Conservation (phyloP, 352 stramenopile species). For the Pythium sp. region DNA sequence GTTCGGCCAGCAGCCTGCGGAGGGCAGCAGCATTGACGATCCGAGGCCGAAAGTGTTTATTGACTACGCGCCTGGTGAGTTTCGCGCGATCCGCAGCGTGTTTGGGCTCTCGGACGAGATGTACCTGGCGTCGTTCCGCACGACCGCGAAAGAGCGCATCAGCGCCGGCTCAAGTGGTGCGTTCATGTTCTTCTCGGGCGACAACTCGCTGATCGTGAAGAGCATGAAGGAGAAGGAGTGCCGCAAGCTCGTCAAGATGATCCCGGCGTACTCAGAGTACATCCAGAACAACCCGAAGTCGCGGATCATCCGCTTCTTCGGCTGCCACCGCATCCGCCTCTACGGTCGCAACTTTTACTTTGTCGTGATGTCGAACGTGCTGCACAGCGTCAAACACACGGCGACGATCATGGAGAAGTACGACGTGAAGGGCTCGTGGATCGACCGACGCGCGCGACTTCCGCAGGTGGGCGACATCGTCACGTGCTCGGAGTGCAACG, state of each 20-base stretch:
- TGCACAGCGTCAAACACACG: conserved; percentile 57
- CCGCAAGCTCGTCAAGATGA: conserved; percentile 65
- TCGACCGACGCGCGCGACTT: conserved; percentile 51
- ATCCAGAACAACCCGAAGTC: conserved; percentile 55
- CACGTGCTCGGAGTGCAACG: conserved; percentile 67
- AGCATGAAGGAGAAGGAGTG: conserved; percentile 79
- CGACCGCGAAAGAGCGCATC: conserved; percentile 75
- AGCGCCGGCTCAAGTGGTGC: conserved; percentile 71
- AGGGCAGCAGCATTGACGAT: conserved; percentile 26
- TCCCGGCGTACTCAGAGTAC: conserved; percentile 64
- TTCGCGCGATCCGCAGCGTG: conserved; percentile 52
- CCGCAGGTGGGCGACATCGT: conserved; percentile 51
- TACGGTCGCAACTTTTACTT: conserved; percentile 84
- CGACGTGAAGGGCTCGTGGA: conserved; percentile 75
- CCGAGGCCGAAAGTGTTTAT: conserved; percentile 73
- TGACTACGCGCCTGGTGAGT: conserved; percentile 69
- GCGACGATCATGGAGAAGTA: conserved; percentile 70
- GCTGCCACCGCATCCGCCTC: conserved; percentile 74
- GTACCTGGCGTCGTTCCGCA: conserved; percentile 70
- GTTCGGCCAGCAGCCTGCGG: conserved; percentile 22
- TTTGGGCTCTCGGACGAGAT: conserved; percentile 67
- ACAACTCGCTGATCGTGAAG: conserved; percentile 78
- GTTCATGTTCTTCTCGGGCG: conserved; percentile 83
- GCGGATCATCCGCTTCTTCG: conserved; percentile 84
- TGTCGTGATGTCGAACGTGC: conserved; percentile 77